A percentile compares a stretch with the other conserved stretches of the same genome.
These are phyloP conservation scores for Chaetothyriales sp. DNA, from an alignment of 2,329 filamentous ascomycete species.

Conservation along the genomic window DNA sequence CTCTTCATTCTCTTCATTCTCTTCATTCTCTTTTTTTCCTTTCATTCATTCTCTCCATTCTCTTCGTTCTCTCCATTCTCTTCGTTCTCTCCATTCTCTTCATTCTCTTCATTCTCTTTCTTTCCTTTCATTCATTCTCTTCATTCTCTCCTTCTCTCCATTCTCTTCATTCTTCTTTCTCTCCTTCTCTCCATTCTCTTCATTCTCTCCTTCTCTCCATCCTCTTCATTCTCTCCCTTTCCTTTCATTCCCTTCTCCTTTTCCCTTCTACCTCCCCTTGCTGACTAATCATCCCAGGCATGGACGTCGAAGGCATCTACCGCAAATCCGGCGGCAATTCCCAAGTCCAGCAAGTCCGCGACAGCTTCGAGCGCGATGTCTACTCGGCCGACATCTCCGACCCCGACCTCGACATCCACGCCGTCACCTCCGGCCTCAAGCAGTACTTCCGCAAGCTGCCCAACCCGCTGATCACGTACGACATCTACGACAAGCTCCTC, in stretches of 20 bases:
- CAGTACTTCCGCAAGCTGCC: slow-evolving; percentile 95
- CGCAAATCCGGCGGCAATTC: slow-evolving; percentile 90
- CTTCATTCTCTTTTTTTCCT: neutral
- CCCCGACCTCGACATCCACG: slow-evolving; percentile 84
- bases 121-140: too few relatives aligned
- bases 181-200: neutral
- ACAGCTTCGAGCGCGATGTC: slow-evolving; percentile 68
- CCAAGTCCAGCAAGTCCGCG: slow-evolving; percentile 78
- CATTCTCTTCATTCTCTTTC: slow-evolving; percentile 3
- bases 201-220: slow-evolving; percentile 4
- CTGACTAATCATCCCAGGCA: slow-evolving; percentile 32
- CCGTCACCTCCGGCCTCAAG: slow-evolving; percentile 88
- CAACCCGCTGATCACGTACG: slow-evolving; percentile 75
- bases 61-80: neutral
- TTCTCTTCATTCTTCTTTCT: too few relatives aligned
- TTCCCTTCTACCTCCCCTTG: neutral
- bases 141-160: too few relatives aligned
- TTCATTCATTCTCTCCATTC: neutral
- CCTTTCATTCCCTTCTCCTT: too few relatives aligned
- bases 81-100: too few relatives aligned
- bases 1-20: slow-evolving; percentile 4
- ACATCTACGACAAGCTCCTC: slow-evolving; percentile 78
- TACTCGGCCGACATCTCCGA: slow-evolving; percentile 70
- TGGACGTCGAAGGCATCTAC: slow-evolving; percentile 97
- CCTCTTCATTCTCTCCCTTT: neutral